Conservation (phyloP, 441 rosid species). For the Theobroma grandiflorum region DNA sequence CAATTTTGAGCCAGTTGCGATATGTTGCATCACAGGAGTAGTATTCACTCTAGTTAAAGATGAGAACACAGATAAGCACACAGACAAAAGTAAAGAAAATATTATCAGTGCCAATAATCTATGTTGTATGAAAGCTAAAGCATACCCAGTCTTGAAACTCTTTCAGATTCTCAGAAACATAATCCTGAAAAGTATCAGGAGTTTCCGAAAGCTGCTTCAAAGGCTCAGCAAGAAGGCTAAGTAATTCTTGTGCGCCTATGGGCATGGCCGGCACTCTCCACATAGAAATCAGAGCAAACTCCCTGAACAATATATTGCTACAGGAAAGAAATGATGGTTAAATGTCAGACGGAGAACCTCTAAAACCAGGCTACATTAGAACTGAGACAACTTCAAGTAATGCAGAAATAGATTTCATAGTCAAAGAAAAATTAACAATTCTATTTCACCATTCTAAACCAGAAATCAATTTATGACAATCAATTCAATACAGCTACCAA, state of each 20-base stretch:
- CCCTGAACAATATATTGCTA: constrained; percentile 94
- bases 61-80: constrained; percentile 15
- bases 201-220: constrained; percentile 91
- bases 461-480: neutral
- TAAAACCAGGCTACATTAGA: neutral
- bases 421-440: constrained; percentile 10
- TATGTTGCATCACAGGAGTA: constrained; percentile 97
- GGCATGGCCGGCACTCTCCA: constrained; percentile 99
- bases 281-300: constrained; percentile 94
- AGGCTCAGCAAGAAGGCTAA: constrained; percentile 98
- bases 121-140: constrained; percentile 27
- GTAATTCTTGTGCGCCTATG: constrained; percentile 91
- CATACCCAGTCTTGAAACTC: constrained; percentile 98
- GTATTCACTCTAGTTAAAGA: constrained; percentile 73
- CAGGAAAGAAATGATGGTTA: constrained; percentile 31
- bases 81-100: constrained; percentile 18
- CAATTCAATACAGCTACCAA: neutral
- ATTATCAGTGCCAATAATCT: constrained; percentile 21
- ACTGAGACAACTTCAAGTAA: constrained; percentile 4
- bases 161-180: constrained; percentile 76
- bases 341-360: constrained; percentile 21
- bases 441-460: neutral
- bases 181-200: constrained; percentile 65
- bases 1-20: constrained; percentile 93
- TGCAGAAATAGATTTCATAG: constrained; percentile 2